Evolutionary conservation across 805 yeast genomes (phyloP), one percentile per base, ranked within the genome.

Genomic region (Candida nanaspora): DNA sequence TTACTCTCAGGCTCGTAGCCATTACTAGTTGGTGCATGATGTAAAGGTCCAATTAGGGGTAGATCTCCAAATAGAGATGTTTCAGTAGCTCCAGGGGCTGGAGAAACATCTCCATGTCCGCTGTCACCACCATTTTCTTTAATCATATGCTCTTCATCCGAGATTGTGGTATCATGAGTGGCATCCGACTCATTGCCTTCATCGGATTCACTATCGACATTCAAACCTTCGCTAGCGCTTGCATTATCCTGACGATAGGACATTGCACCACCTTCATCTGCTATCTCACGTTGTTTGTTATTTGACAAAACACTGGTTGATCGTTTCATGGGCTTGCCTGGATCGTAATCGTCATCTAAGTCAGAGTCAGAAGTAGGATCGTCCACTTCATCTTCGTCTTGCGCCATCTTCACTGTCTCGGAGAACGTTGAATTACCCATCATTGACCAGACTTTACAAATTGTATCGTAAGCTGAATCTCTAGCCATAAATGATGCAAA

Each of bases 401-500:
- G 35, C 20, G 53, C 56, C 22, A 49, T 20, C 26, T 48, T 53
- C 15, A 47, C 43, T 9, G 49, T 47, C 38, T 45, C 57, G 34
- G 61, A 49, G 3, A 69, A 60, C 10, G 62, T 22, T 14, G 37
- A 18, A 18, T 16, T 35, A 18, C 23, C 15, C n/a, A 8, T 49
- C 38, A 67, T 63, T 40, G 74, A 74, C 91, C 93, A 83, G 7
- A 81, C 74, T 37, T 69, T 73, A 5, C 76, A 68, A 39, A 85
- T 71, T 28, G 76, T 56, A 40, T 64, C 67, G 49, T 65, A 73
- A 0, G 76, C 63, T 1, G 66, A 42, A 57, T 82, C 89, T 48
- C 89, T 67, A 3, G 78, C 65, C 22, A 80, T 63, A 45, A 82
- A 76, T 1, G 83, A 73, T 0, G 86, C 86, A 65, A 82, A 82